Base-by-base conservation (phyloP, 192 early-diverging fungal genomes). In the Gigaspora rosea region DNA sequence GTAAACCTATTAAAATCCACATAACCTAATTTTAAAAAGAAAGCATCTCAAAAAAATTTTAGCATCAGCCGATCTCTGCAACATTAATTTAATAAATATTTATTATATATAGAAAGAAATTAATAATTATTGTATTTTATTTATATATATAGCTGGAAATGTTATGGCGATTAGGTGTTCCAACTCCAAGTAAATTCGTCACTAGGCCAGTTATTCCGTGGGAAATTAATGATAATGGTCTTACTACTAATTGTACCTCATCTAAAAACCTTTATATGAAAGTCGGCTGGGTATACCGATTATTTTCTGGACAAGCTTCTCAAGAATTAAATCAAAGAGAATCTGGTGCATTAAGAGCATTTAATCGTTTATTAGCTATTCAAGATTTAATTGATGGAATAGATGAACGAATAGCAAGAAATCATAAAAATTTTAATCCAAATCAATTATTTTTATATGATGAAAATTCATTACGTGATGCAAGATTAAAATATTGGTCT, bases 261-360 rank as follows among this genome's bases (percentile, higher is more conserved):
- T 77, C 78, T 16, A 78, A 85, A 61, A 86, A 87, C 62, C 85
- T 84, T 3, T 90, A 85, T 64, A 85, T 80, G 69, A 85, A 79
- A 27, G 81, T 88, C 2, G 89, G 89, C 16, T 90, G 87, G 87
- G 87, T 90, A 41, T 88, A 86, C 76, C 83, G 89, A 47, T 75
- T 90, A 11, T 90, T 90, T 20, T 87, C 86, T 32, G 89, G 89
- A 56, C 84, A 88, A 67, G 76, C 83, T 8, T 82, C 82, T n/a
- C 89, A 90, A 78, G 89, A 90, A 75, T 85, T 85, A 59, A 86
- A 84, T 63, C 86, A 87, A 56, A 85, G 85, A 56, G 86, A 88
- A 65, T 85, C 89, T 0, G 81, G 86, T 2, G 82, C 86, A 6
- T 84, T 88, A 47, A 82, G 89, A 32, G 89, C 87, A 12, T 88